phyloP scores from a whole-genome alignment of 73 alveolate species.

The Paraurostyla sp. region DNA sequence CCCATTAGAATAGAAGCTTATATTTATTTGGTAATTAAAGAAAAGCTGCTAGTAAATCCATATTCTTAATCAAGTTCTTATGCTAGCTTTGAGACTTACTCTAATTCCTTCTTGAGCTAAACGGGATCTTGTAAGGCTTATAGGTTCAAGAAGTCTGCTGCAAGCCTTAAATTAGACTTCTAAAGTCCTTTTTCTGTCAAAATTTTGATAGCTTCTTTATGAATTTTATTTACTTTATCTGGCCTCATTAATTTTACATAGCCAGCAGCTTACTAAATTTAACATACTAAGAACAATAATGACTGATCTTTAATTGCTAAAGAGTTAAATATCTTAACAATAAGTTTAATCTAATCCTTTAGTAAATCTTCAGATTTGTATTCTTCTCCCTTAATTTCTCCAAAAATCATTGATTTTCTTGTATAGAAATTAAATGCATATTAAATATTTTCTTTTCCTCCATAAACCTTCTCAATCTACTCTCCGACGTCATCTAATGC shows the following conservation, averaged over 20 bases:
- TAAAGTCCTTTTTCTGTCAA: background rate
- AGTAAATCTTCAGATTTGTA: constrained; percentile 44
- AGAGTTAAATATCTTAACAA: background rate
- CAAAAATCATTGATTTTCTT: background rate
- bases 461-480: background rate
- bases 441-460: background rate
- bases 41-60: background rate
- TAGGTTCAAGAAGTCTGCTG: background rate
- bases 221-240: constrained; percentile 12
- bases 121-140: constrained; percentile 33
- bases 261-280: background rate
- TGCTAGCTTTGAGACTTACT: background rate
- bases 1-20: background rate
- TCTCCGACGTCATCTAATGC: background rate
- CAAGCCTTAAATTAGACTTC: background rate
- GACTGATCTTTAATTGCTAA: background rate
- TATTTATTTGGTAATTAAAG: background rate
- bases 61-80: background rate
- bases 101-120: background rate
- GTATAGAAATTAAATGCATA: background rate
- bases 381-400: constrained; percentile 52
- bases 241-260: constrained; percentile 12
- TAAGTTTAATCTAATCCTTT: background rate
- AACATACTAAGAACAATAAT: background rate
- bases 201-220: background rate